phyloP scores from a whole-genome alignment of 176 grass and related monocot species.

The Bromus sterilis region DNA sequence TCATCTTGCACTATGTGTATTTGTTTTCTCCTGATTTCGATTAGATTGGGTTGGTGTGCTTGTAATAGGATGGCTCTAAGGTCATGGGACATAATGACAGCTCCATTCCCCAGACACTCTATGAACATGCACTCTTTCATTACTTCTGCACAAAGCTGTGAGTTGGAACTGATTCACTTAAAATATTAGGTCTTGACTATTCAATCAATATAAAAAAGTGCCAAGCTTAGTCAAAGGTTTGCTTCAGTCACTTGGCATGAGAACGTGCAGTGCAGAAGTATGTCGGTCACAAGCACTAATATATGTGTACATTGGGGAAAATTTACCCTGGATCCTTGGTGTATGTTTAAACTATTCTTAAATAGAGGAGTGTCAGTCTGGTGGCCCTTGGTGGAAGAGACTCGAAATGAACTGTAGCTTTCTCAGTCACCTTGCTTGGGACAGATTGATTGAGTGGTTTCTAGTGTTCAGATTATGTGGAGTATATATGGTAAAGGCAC shows the following conservation, averaged over 20 bases:
- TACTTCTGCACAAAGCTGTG: not conserved
- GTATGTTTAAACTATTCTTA: not conserved
- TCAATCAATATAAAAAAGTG: not conserved
- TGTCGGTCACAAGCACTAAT: not conserved
- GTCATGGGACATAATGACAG: not conserved
- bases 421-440: conserved; percentile 1
- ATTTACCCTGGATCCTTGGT: not conserved
- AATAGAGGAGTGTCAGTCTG: not conserved
- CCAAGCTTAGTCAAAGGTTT: not conserved
- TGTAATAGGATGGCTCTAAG: not conserved
- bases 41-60: not conserved
- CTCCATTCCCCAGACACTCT: not conserved
- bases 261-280: conserved; percentile 11
- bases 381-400: not conserved
- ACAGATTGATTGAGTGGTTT: conserved; percentile 16
- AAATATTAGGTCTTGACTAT: not conserved
- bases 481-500: not conserved
- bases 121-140: not conserved
- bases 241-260: not conserved
- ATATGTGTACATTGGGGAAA: not conserved
- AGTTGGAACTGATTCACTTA: not conserved
- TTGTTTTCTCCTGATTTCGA: not conserved
- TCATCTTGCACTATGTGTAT: not conserved
- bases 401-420: not conserved
- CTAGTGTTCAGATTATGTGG: conserved; percentile 17